Conservation (phyloP, 139 green algal genomes). For the Limnomonas spitsbergensis region DNA sequence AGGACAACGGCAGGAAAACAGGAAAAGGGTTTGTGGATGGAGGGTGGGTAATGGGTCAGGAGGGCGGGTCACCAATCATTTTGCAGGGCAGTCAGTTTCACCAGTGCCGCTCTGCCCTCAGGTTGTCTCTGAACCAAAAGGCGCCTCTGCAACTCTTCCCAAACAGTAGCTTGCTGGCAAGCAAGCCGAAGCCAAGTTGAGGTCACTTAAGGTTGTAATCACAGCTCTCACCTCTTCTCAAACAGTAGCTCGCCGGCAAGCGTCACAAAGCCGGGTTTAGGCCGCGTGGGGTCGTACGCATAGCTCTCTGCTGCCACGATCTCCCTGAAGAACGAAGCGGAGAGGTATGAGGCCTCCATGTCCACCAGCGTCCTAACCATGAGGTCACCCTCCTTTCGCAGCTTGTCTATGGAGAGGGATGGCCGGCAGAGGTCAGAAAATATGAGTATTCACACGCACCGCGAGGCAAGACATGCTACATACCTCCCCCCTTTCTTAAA, state of each 20-base stretch:
- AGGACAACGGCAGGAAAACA: neutral
- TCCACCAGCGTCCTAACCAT: slow-evolving; percentile 82
- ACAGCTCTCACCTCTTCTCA: slow-evolving; percentile 18
- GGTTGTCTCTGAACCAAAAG: too few species aligned
- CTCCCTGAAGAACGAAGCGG: slow-evolving; percentile 85
- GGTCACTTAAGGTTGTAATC: slow-evolving; percentile 51
- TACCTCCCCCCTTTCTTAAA: too few species aligned
- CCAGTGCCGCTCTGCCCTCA: too few species aligned
- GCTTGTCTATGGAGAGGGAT: slow-evolving; percentile 29
- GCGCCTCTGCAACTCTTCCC: slow-evolving; percentile 18
- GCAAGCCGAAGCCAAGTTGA: slow-evolving; percentile 50
- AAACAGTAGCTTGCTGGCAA: slow-evolving; percentile 37
- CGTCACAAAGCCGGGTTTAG: slow-evolving; percentile 52
- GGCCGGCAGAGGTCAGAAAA: neutral
- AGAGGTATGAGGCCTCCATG: slow-evolving; percentile 91
- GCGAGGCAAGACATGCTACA: too few species aligned
- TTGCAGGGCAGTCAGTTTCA: too few species aligned
- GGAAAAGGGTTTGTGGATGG: too few species aligned
- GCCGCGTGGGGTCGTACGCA: slow-evolving; percentile 51
- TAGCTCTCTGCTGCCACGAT: slow-evolving; percentile 69
- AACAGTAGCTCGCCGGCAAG: slow-evolving; percentile 39
- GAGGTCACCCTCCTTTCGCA: slow-evolving; percentile 46
- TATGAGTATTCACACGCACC: neutral
- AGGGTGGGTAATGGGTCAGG: too few species aligned
- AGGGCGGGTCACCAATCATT: too few species aligned